These are phyloP conservation scores for Astrothelium subdiscretum DNA, from an alignment of 495 filamentous ascomycete species.

Conservation along the genomic window DNA sequence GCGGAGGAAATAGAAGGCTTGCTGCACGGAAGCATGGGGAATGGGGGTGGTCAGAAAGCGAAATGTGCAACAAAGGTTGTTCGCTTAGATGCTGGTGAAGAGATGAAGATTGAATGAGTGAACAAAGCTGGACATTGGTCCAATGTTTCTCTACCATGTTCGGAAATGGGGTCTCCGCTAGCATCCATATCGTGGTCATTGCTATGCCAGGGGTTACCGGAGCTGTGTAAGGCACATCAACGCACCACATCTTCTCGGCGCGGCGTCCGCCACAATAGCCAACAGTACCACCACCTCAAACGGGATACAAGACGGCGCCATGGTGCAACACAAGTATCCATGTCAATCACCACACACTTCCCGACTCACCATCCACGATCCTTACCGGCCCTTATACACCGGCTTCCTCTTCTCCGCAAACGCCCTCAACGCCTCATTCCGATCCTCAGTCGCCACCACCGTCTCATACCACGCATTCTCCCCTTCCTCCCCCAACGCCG, in stretches of 20 bases:
- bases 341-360: no score
- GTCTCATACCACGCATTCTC: constrained; percentile 71
- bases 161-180: background rate
- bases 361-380: no score
- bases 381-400: constrained; percentile 53
- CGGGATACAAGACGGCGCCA: background rate
- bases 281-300: background rate
- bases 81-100: background rate
- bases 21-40: constrained; percentile 10
- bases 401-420: constrained; percentile 89
- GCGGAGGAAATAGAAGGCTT: constrained; percentile 35
- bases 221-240: no score
- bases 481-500: constrained; percentile 46
- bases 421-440: constrained; percentile 72
- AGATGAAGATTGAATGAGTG: constrained; percentile 1
- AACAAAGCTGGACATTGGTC: background rate
- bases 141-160: background rate
- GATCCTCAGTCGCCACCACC: constrained; percentile 72
- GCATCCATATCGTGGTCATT: background rate
- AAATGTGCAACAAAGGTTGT: background rate
- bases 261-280: background rate
- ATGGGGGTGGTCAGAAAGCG: background rate
- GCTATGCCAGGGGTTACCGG: no score
- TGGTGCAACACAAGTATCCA: background rate
- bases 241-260: no score